phyloP scores from a whole-genome alignment of 1,139 yeast genomes.

The Geotrichum klebahnii region DNA sequence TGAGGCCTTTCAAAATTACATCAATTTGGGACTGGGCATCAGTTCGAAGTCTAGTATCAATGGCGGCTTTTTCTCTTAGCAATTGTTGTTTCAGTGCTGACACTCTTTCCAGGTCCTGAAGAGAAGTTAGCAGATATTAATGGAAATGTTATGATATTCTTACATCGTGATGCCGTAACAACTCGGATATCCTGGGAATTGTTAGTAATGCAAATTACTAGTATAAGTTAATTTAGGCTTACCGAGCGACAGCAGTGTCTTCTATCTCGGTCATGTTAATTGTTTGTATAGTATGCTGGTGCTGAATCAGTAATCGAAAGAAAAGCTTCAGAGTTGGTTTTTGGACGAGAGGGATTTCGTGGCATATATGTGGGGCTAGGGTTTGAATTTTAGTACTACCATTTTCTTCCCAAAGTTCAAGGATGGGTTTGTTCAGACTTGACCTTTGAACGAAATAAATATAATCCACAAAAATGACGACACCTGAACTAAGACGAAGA shows the following conservation, averaged over 20 bases:
- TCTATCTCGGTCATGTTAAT: slow-evolving; percentile 8
- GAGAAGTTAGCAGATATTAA: neutral
- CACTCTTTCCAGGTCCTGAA: slow-evolving; percentile 54
- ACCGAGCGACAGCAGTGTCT: slow-evolving; percentile 18
- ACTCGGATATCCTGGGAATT: slow-evolving; percentile 28
- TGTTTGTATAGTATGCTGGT: neutral
- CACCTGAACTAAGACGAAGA: slow-evolving; percentile 25
- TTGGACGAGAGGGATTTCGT: too few relatives aligned
- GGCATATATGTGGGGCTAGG: slow-evolving; percentile 5
- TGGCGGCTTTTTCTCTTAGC: slow-evolving; percentile 61
- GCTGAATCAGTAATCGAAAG: neutral
- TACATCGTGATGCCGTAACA: slow-evolving; percentile 34
- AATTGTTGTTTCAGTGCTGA: slow-evolving; percentile 56
- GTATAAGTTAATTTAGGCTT: neutral
- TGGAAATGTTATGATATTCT: slow-evolving; percentile 2
- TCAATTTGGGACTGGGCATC: slow-evolving; percentile 61
- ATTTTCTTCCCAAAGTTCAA: neutral
- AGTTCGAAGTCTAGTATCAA: slow-evolving; percentile 66
- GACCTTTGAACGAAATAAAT: neutral
- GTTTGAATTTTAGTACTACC: neutral
- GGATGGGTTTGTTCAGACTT: neutral
- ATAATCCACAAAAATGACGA: slow-evolving; percentile 3
- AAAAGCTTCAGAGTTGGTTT: too few relatives aligned
- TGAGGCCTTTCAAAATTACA: slow-evolving; percentile 43
- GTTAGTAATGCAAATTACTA: neutral